Percentiles rank a stretch among this genome's conserved stretches.
These are phyloP conservation scores for Beauveria medogensis DNA, from an alignment of 2,329 filamentous ascomycete species.

Conservation along the genomic window DNA sequence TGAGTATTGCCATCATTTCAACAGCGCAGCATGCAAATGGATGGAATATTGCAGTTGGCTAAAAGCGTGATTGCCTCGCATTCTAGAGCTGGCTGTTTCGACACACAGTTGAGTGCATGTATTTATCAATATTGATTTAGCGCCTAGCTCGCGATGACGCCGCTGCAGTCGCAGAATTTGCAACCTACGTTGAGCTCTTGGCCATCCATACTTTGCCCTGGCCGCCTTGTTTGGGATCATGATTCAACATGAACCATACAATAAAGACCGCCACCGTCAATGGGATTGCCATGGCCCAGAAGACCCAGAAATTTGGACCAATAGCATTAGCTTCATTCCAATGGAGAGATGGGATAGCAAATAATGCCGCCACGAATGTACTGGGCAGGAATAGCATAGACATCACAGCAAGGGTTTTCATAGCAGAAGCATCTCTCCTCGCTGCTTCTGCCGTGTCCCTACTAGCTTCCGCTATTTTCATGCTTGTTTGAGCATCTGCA, in stretches of 20 bases:
- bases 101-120: too few species aligned
- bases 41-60: too few species aligned
- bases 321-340: background rate
- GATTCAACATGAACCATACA: background rate
- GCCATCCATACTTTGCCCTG: too few species aligned
- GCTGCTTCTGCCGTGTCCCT: background rate
- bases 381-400: background rate
- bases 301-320: background rate
- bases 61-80: too few species aligned
- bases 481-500: background rate
- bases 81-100: too few species aligned
- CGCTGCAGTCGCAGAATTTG: too few species aligned
- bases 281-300: background rate
- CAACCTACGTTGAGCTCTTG: too few species aligned
- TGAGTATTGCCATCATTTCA: too few species aligned
- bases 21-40: too few species aligned
- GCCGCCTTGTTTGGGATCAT: too few species aligned
- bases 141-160: background rate
- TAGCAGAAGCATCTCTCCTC: background rate
- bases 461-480: background rate
- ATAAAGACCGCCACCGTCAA: background rate
- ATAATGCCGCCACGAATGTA: background rate
- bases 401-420: background rate
- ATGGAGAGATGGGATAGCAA: background rate
- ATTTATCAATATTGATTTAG: too few species aligned